Conservation (phyloP, 2,329 filamentous ascomycete genomes). For the Fusarium keratoplasticum region DNA sequence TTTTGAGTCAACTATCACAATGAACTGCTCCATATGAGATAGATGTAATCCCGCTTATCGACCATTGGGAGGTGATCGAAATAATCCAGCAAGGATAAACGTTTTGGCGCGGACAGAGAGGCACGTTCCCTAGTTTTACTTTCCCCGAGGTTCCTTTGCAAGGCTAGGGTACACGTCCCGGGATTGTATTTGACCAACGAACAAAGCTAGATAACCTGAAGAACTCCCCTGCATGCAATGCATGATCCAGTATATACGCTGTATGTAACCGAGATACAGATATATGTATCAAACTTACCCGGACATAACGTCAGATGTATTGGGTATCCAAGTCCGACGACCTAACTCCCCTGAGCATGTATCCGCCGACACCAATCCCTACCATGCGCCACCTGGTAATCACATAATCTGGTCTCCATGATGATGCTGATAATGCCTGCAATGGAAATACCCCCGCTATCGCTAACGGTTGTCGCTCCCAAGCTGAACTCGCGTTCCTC, state of each 20-base stretch:
- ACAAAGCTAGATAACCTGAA: not conserved
- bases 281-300: not conserved
- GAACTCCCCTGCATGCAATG: not conserved
- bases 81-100: constrained; percentile 6
- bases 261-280: not conserved
- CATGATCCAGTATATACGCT: not conserved
- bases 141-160: not conserved
- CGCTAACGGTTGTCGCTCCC: constrained; percentile 89
- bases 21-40: constrained; percentile 5
- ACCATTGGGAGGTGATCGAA: constrained; percentile 6
- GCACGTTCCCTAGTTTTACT: not conserved
- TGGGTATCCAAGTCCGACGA: not conserved
- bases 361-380: constrained; percentile 77
- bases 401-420: constrained; percentile 84
- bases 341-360: constrained; percentile 46
- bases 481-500: constrained; percentile 92
- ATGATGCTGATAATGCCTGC: constrained; percentile 86
- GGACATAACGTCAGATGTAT: constrained; percentile 5
- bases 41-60: constrained; percentile 28
- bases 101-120: not conserved
- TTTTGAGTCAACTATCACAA: not conserved
- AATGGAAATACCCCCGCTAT: constrained; percentile 89
- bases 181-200: not conserved
- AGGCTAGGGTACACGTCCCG: not conserved
- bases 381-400: constrained; percentile 85